A percentile compares a stretch with the other conserved stretches of the same genome.
Conservation (phyloP, 129 eudicot genomes). For the Ambrosia trifida region DNA sequence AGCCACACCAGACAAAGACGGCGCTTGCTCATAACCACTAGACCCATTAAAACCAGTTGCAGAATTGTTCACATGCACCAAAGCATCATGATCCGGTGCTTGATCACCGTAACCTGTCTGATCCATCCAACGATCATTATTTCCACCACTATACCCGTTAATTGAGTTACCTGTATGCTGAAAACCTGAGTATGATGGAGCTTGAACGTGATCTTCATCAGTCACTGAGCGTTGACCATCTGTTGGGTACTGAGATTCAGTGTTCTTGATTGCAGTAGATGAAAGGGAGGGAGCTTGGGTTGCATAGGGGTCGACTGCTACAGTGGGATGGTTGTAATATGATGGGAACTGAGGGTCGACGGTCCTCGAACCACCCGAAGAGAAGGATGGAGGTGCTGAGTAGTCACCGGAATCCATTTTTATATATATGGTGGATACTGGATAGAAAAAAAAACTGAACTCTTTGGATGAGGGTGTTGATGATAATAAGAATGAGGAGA, state of each 20-base stretch:
- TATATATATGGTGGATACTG: background rate
- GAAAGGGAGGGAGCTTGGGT: conserved; percentile 3
- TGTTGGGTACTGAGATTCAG: background rate
- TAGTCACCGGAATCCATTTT: conserved; percentile 8
- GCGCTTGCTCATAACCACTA: background rate
- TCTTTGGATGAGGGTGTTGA: background rate
- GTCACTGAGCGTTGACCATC: background rate
- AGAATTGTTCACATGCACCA: conserved; percentile 6
- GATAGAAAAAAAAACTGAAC: background rate
- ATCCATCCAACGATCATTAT: background rate
- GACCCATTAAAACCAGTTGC: background rate
- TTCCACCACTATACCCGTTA: background rate
- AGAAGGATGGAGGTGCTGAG: conserved; percentile 5
- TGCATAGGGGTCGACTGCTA: background rate
- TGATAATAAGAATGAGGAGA: background rate
- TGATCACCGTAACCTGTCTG: background rate
- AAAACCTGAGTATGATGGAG: background rate
- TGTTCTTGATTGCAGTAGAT: background rate
- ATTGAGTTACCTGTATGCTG: background rate
- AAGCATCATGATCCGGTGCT: background rate
- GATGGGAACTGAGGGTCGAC: background rate
- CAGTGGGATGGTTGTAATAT: background rate
- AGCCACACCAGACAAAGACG: background rate
- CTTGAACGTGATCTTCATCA: background rate
- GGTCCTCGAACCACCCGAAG: conserved; percentile 1